Percentiles rank a stretch among this genome's conserved stretches.
Conservation (phyloP, 768 basidiomycete genomes). For the Suillus americanus region DNA sequence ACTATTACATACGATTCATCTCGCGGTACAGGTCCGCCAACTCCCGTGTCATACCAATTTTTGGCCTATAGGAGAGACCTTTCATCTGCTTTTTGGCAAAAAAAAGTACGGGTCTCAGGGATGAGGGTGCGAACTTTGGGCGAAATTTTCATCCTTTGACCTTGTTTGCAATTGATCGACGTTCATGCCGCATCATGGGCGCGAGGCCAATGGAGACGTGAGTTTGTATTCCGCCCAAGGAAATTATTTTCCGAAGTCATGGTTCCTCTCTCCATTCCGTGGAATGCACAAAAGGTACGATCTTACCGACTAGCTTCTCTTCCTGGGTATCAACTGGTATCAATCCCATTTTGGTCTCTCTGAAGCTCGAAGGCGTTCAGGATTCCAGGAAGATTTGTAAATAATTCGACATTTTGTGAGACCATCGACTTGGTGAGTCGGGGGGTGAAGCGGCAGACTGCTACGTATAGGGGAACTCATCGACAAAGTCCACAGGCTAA, state of each 20-base stretch:
- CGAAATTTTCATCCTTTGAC: constrained; percentile 5
- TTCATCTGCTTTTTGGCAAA: constrained; percentile 10
- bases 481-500: neutral
- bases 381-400: neutral
- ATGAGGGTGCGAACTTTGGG: constrained; percentile 6
- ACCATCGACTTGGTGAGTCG: neutral
- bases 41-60: constrained; percentile 12
- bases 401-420: constrained; percentile 6
- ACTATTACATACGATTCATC: constrained; percentile 18
- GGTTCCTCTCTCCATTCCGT: constrained; percentile 2
- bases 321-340: neutral
- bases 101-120: constrained; percentile 10
- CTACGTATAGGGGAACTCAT: neutral
- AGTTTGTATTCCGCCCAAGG: neutral
- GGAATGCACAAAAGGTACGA: constrained; percentile 12
- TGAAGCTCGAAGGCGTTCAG: neutral
- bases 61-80: constrained; percentile 9
- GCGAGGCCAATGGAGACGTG: constrained; percentile 9
- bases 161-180: constrained; percentile 12
- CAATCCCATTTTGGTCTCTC: neutral
- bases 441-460: neutral
- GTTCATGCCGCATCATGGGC: constrained; percentile 3
- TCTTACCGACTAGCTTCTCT: constrained; percentile 8
- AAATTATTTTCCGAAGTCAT: constrained; percentile 2
- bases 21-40: constrained; percentile 11